Base-by-base conservation (phyloP, 202 grass and related monocot genomes). In the Dendrocalamus latiflorus region DNA sequence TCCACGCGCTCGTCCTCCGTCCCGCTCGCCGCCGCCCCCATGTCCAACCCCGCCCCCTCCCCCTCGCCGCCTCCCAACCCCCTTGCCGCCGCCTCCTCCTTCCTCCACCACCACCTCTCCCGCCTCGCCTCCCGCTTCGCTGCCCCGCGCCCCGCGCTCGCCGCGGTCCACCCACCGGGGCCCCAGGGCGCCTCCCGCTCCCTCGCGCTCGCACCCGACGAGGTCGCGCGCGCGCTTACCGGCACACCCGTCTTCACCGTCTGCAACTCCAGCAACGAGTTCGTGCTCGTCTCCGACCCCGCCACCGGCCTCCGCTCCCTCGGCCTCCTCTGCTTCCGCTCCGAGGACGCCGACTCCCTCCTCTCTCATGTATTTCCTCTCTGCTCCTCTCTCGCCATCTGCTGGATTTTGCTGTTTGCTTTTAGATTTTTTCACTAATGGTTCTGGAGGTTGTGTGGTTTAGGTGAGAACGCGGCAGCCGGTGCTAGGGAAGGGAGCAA, bases 321-420 rank as follows among this genome's bases (percentile, higher is more conserved):
- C 18, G 89, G 91, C 14, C 87, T 97, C 24, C 91, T 97, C 68
- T 97, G 94, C 85, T 97, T 97, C 74, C 91, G 94, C 67, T 88
- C 88, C 39, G 89, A 97, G 78, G 94, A 97, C 54, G 94, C 94
- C 16, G 76, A 97, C 42, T 64, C 94, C 1, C 91, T 97, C 48
- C 91, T 97, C 30, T 78, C 91, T 5, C 94, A 97, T 84, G 93
- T 91, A 76, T n/a, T 34, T 38, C 48, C 77, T 41, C 11, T 65
- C 3, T 30, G 33, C 3, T 20, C 37, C n/a, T 68, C 71, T 59
- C 17, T 83, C 9, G 1, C 47, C 77, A 30, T 30, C 30, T 67
- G 54, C 25, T 56, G 20, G 3, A 17, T n/a, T 60, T 78, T 36
- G 36, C 60, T 10, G 53, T 65, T 30, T 74, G n/a, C 15, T 78